Base-by-base conservation (phyloP, 257 asterid species). In the Gynochthodes officinalis region DNA sequence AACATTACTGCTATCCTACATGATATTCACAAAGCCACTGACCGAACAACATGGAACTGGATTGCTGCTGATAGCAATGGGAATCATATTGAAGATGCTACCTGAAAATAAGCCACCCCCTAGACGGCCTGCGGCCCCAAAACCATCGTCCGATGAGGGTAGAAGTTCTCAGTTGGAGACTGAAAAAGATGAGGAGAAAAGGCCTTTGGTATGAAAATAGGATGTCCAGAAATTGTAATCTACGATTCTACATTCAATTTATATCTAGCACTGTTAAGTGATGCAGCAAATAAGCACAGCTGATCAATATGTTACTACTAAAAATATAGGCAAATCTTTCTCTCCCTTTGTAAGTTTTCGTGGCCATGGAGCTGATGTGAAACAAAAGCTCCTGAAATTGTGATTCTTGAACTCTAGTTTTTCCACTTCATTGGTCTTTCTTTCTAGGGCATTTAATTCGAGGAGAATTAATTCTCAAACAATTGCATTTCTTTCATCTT, bases 1-100 rank as follows among this genome's bases (percentile, higher is more conserved):
- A 8, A 93, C 97, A 0, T 77, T 93, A 69, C 28, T 93, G 74
- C 86, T 93, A 12, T 93, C 98, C 0, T 93, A 91, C 70, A 9
- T 93, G 83, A 93, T 93, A 16, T 93, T 93, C 85, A 93, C 98
- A 0, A 93, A 93, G 77, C 97, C 98, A 14, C 67, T 93, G 76
- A 93, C 96, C 0, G 96, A 84, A 53, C 96, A 93, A 80, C 98
- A 93, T 49, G 91, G 84, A 23, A 82, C 84, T 1, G 98, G 97
- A 25, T 76, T 93, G 71, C 65, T 93, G 73, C 83, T 93, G 66
- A 89, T 93, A 68, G 59, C 89, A 10, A 88, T 88, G 96, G 93
- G 97, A 69, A 91, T 93, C 52, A 74, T 83, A n/a, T 42, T 93
- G 79, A 93, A 93, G 84, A 73, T 93, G 94, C 67, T 93, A 79